Evolutionary conservation across 2,329 filamentous ascomycete genomes (phyloP), one percentile per base, ranked within the genome.

Genomic region (Penicillium thymicola): DNA sequence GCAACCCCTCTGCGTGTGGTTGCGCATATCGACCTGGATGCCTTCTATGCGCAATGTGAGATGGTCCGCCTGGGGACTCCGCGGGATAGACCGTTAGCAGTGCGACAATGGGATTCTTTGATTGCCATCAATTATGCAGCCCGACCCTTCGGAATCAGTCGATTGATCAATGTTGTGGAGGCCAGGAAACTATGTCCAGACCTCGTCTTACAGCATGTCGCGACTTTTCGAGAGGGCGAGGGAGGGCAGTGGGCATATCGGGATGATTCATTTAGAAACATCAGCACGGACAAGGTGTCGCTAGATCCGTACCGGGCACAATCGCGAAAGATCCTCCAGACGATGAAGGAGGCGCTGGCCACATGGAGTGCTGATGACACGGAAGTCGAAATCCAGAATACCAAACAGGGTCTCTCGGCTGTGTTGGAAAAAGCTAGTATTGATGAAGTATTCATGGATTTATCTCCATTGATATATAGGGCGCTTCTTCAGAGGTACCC

Each of bases 91-190:
- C 94, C 94, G 10, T 82, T 99, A 25, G 94, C 92, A 0, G 94
- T 99, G 21, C 92, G 95, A 70, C 93, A 97, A 80, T 97, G 90
- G 89, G 89, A 95, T 74, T 91, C 89, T 9, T 81, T 99, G 25
- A 99, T 99, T 70, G 94, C 94, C 3, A 86, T 99, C 74, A 99
- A 99, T 77, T 99, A 99, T 70, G 86, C 94, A 2, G 92, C 93
- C 5, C 86, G 94, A 16, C 82, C 83, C 9, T 92, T 85, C 67
- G 92, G 90, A 2, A 86, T 99, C 52, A 88, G 81, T 43, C 81
- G 93, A 34, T 90, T 95, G 76, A 87, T 93, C 61, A 89, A 86
- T 9, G 82, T 90, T 41, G 80, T 81, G 4, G 94, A 97, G 68
- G 94, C 94, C 18, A 88, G 86, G 73, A 93, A 93, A 73, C 79